Conservation (phyloP, 2,329 filamentous ascomycete species). For the Alternaria panax region DNA sequence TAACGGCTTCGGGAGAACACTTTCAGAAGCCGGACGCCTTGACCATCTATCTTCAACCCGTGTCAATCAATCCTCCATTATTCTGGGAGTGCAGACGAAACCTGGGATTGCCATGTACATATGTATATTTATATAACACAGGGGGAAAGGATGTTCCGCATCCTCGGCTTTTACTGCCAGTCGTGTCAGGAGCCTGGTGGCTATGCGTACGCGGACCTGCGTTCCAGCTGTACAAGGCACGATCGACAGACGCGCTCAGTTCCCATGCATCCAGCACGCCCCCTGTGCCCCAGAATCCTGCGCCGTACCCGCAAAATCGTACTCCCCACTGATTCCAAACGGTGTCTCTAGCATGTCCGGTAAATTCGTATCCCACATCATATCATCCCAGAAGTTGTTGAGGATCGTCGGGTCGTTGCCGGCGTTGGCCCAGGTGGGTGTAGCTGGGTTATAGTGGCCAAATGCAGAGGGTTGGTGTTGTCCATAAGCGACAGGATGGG, state of each 20-base stretch:
- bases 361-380: slow-evolving; percentile 53
- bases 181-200: neutral
- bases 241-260: slow-evolving; percentile 23
- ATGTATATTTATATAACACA: too few species aligned
- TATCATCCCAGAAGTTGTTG: slow-evolving; percentile 52
- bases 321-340: slow-evolving; percentile 44
- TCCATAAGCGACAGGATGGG: slow-evolving; percentile 14
- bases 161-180: neutral
- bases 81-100: neutral
- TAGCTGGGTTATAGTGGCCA: slow-evolving; percentile 39
- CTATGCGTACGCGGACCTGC: neutral
- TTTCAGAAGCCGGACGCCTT: neutral
- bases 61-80: neutral
- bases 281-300: slow-evolving; percentile 42
- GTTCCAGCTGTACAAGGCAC: too few species aligned
- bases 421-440: slow-evolving; percentile 34
- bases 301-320: slow-evolving; percentile 44
- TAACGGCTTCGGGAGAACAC: neutral
- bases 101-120: neutral
- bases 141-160: neutral
- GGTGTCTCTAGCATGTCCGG: slow-evolving; percentile 49
- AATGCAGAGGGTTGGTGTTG: slow-evolving; percentile 6
- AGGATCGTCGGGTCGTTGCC: slow-evolving; percentile 38
- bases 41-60: neutral
- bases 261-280: slow-evolving; percentile 49